These are phyloP conservation scores for Magnaporthiopsis poae DNA, from an alignment of 2,329 filamentous ascomycete genomes.

Conservation along the genomic window DNA sequence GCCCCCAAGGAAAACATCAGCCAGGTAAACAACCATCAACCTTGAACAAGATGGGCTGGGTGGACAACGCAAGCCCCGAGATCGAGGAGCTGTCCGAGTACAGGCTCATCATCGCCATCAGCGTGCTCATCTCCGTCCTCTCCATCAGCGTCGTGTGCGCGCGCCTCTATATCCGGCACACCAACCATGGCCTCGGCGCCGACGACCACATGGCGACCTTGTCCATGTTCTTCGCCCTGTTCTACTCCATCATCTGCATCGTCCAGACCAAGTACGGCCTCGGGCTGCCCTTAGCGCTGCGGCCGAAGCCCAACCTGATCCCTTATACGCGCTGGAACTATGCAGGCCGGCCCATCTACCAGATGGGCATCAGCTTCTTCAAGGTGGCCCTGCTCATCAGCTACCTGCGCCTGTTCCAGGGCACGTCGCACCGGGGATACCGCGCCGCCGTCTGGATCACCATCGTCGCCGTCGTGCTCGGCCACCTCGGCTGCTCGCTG, in stretches of 20 bases:
- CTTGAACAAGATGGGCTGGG: constrained; percentile 35
- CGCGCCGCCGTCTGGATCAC: constrained; percentile 33
- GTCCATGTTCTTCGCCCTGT: constrained; percentile 34
- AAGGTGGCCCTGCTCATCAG: constrained; percentile 44
- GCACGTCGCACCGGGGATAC: constrained; percentile 36
- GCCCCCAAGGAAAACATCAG: not conserved
- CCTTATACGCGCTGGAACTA: constrained; percentile 42
- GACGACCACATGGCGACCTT: constrained; percentile 36
- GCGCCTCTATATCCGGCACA: constrained; percentile 32
- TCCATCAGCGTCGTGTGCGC: constrained; percentile 31
- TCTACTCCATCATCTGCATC: constrained; percentile 41
- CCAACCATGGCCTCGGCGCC: constrained; percentile 32
- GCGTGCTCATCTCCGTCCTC: constrained; percentile 31
- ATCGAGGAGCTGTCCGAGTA: constrained; percentile 38
- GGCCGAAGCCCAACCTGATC: constrained; percentile 33
- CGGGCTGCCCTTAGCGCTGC: constrained; percentile 33
- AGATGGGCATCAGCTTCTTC: constrained; percentile 46
- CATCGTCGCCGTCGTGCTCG: constrained; percentile 32
- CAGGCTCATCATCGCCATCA: constrained; percentile 38
- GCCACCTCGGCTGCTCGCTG: constrained; percentile 38
- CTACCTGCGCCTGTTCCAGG: constrained; percentile 40
- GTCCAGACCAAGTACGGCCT: constrained; percentile 44
- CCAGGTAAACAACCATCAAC: constrained; percentile 1
- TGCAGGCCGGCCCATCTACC: constrained; percentile 43
- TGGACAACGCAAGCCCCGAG: constrained; percentile 37